Conservation (phyloP, 192 early-diverging fungal species). For the Gaertneriomyces sp. region DNA sequence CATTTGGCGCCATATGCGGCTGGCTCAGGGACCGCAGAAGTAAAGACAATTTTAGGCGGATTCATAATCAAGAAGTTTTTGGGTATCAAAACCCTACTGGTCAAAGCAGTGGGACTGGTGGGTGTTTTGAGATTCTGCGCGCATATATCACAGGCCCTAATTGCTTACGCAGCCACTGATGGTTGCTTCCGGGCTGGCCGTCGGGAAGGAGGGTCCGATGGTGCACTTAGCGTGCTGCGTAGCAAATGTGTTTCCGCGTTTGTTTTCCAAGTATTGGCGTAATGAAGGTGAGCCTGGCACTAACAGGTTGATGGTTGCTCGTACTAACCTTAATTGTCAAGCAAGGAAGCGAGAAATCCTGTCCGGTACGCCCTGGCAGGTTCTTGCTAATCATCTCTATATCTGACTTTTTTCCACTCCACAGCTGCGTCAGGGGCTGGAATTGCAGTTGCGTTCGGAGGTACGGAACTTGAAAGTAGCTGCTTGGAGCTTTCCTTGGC, state of each 20-base stretch:
- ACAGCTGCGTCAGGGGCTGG: constrained; percentile 85
- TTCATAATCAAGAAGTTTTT: constrained; percentile 90
- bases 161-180: constrained; percentile 56
- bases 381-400: constrained; percentile 1
- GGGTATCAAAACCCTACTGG: constrained; percentile 74
- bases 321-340: constrained; percentile 8
- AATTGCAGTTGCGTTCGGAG: constrained; percentile 90
- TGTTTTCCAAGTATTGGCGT: constrained; percentile 86
- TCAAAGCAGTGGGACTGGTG: constrained; percentile 83
- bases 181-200: constrained; percentile 82
- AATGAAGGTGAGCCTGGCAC: constrained; percentile 64
- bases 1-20: constrained; percentile 84
- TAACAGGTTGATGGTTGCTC: not conserved
- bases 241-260: constrained; percentile 77
- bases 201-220: constrained; percentile 96
- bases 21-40: constrained; percentile 90
- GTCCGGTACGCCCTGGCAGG: constrained; percentile 42
- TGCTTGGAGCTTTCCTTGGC: constrained; percentile 6
- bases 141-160: not conserved
- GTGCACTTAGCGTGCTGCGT: constrained; percentile 88
- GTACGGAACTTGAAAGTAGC: constrained; percentile 15
- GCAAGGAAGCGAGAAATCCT: constrained; percentile 90
- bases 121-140: constrained; percentile 11
- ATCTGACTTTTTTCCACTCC: not conserved
- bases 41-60: constrained; percentile 90